Conservation (phyloP, 257 asterid genomes). For the Solanum gandarillasii region DNA sequence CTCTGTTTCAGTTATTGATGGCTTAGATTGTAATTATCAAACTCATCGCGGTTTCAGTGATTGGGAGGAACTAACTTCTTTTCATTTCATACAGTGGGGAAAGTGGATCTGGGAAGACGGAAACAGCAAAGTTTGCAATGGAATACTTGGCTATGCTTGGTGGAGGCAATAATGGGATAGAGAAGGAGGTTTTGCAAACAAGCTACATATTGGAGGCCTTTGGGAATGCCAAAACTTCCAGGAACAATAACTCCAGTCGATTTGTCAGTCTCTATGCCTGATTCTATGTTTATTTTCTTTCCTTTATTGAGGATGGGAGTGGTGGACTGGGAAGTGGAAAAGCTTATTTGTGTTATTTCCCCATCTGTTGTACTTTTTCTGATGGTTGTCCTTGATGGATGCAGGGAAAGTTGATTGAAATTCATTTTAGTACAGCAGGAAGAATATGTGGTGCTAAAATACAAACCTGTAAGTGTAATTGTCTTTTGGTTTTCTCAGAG, state of each 20-base stretch:
- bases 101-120: slow-evolving; percentile 98
- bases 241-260: slow-evolving; percentile 83
- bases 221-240: slow-evolving; percentile 91
- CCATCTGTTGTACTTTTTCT: slow-evolving; percentile 5
- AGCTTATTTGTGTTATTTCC: neutral
- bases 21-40: neutral
- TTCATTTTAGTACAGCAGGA: slow-evolving; percentile 65
- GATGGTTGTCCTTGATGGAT: slow-evolving; percentile 6
- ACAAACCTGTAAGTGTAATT: slow-evolving; percentile 63
- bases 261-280: slow-evolving; percentile 50
- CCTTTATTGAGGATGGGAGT: neutral
- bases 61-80: slow-evolving; percentile 2
- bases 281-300: neutral
- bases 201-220: slow-evolving; percentile 83
- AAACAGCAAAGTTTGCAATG: slow-evolving; percentile 77
- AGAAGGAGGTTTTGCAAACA: slow-evolving; percentile 61
- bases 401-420: slow-evolving; percentile 81
- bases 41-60: neutral
- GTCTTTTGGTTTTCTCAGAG: neutral
- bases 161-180: slow-evolving; percentile 59
- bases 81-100: slow-evolving; percentile 58
- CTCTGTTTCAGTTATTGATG: neutral
- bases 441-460: slow-evolving; percentile 70
- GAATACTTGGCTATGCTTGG: slow-evolving; percentile 77
- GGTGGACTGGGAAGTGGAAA: neutral